Conservation (phyloP, 1,284 basidiomycete genomes). For the Heterobasidion occidentale region DNA sequence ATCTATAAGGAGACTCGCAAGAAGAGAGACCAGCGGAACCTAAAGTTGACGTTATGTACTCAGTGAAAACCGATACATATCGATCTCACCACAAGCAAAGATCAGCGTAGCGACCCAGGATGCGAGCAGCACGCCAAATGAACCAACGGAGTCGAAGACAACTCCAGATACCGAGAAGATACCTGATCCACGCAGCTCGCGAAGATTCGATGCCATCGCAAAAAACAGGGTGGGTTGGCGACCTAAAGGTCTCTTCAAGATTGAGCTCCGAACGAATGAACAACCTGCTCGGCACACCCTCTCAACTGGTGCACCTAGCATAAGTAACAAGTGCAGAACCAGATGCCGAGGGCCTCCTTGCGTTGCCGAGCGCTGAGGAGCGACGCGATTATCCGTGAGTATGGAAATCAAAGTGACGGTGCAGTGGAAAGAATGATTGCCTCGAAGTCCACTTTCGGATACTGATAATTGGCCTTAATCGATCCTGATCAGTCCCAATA, state of each 20-base stretch:
- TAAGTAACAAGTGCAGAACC: neutral
- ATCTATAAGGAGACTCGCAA: slow-evolving; percentile 33
- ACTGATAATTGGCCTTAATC: no score
- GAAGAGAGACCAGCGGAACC: neutral
- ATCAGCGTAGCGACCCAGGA: slow-evolving; percentile 35
- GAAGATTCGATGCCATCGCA: slow-evolving; percentile 28
- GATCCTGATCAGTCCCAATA: no score
- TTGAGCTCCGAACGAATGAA: neutral
- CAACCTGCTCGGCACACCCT: neutral
- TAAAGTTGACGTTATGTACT: neutral
- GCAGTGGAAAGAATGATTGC: no score
- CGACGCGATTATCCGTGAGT: no score
- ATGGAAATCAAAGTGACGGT: no score
- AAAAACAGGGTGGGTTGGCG: slow-evolving; percentile 31
- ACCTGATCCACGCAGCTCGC: slow-evolving; percentile 35
- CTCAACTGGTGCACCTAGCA: neutral
- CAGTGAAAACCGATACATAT: neutral
- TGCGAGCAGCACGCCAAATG: slow-evolving; percentile 32
- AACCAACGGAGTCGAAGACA: slow-evolving; percentile 32
- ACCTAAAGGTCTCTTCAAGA: slow-evolving; percentile 27
- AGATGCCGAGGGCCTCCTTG: no score
- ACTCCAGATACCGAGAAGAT: slow-evolving; percentile 33
- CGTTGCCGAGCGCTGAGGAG: no score
- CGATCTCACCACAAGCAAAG: slow-evolving; percentile 23
- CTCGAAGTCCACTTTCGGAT: no score